Percentiles rank a stretch among this genome's conserved stretches.
These are phyloP conservation scores for Pezizomycotina sp. DNA, from an alignment of 2,329 filamentous ascomycete genomes.

Conservation along the genomic window DNA sequence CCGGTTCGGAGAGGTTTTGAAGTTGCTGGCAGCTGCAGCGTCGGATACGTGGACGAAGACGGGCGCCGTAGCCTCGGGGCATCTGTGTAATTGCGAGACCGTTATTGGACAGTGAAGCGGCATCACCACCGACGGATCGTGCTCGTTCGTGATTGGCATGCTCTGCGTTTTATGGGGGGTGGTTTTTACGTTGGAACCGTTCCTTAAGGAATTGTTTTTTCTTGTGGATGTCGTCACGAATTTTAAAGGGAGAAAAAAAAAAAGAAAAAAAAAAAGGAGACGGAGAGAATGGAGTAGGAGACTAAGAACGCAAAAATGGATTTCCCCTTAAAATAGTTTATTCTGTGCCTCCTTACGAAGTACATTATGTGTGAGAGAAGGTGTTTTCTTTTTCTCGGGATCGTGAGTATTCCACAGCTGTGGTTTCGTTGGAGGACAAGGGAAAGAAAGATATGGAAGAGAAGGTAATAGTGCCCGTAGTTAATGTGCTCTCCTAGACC, in stretches of 20 bases:
- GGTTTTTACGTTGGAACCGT: not conserved
- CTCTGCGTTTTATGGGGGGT: not conserved
- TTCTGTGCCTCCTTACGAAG: conserved; percentile 5
- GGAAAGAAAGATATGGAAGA: not conserved
- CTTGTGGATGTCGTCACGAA: conserved; percentile 3
- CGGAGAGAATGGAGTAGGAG: not conserved
- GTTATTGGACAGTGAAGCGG: conserved; percentile 8
- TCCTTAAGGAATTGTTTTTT: not conserved
- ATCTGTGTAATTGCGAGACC: too few species aligned
- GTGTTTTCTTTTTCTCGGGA: conserved; percentile 6
- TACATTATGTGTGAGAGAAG: conserved; percentile 2
- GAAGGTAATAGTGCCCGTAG: not conserved
- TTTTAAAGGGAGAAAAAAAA: conserved; percentile 3
- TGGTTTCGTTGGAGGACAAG: too few species aligned
- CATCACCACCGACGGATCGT: conserved; percentile 9
- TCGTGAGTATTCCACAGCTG: conserved; percentile 9
- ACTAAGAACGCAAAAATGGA: conserved; percentile 1
- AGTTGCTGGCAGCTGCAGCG: not conserved
- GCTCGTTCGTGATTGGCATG: not conserved
- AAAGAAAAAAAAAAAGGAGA: not conserved
- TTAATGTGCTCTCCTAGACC: conserved; percentile 11
- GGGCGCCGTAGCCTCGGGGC: too few species aligned
- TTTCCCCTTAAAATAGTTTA: conserved; percentile 10
- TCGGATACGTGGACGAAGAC: conserved; percentile 4
- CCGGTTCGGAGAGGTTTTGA: conserved; percentile 14